Evolutionary conservation across 2,329 filamentous ascomycete species (phyloP).

Genomic region (Fusarium abutilonis): DNA sequence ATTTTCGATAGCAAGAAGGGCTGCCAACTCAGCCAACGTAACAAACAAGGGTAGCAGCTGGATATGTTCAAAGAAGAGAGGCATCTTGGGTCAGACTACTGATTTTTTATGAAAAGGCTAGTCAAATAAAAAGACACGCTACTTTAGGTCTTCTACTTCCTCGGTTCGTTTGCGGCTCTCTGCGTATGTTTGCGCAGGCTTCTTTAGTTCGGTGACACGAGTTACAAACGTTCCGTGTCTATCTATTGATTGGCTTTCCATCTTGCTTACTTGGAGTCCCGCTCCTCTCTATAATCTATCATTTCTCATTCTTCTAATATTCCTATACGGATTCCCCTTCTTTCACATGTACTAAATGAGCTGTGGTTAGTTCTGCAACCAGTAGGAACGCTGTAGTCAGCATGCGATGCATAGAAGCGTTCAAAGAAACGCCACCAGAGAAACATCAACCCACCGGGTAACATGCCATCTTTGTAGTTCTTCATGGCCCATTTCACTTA

Average conservation of each 20-base stretch:
- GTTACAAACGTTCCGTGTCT: not conserved
- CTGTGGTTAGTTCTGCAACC: not conserved
- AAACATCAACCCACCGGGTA: not conserved
- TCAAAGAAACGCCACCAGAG: not conserved
- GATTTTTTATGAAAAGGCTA: too few relatives aligned
- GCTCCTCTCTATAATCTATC: not conserved
- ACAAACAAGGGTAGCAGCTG: too few relatives aligned
- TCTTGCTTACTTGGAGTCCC: not conserved
- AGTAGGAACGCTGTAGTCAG: not conserved
- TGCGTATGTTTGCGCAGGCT: not conserved
- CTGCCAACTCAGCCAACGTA: too few relatives aligned
- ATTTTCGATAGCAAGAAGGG: too few relatives aligned
- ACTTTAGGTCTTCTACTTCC: too few relatives aligned
- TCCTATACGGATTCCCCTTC: not conserved
- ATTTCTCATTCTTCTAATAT: slow-evolving; percentile 11
- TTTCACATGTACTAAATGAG: rapidly evolving
- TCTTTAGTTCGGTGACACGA: not conserved
- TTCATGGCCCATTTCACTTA: not conserved
- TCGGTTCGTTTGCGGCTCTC: not conserved
- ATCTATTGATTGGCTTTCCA: not conserved
- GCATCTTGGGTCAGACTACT: not conserved
- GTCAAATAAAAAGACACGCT: too few relatives aligned
- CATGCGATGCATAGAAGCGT: not conserved
- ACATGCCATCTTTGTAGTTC: not conserved
- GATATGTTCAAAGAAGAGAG: not conserved